Base-by-base conservation (phyloP, 179 eudicot genomes). In the Spergularia azorica region DNA sequence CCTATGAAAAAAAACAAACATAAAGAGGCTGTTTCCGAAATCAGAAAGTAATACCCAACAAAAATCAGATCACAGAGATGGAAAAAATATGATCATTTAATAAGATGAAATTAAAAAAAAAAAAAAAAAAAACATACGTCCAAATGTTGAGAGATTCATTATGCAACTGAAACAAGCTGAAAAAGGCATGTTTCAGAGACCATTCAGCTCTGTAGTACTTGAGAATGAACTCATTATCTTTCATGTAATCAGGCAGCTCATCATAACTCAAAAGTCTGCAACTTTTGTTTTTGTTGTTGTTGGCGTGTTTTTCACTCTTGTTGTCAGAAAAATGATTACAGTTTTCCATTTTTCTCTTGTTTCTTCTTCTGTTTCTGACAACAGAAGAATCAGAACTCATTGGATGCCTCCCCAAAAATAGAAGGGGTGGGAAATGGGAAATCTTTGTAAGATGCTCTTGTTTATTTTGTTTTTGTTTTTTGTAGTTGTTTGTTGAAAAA, bases 101-200 rank as follows among this genome's bases (percentile, higher is more conserved):
- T 65, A 9, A 39, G 18, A 57, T 63, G 67, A 4, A 64, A 13
- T 18, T 0, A 76, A 6, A 36, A 20, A 7, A 58, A 58, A 6
- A 6, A 57, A 41, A 76, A 56, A 9, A 7, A 2, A 15, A 69
- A n/a, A 83, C 98, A 75, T 86, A 95, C 98, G 98, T 91, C 98
- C 98, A 95, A 3, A 91, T 81, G 67, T 95, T 95, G 81, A 95
- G 90, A 12, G 98, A 93, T 81, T 95, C 98, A 67, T 93, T 95
- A 74, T 95, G 98, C 95, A 93, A 95, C 26, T 84, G 91, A 71
- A 95, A 93, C 57, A 95, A 65, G 86, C 97, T 95, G 71, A 90
- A 83, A 36, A 93, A 59, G 17, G 95, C 98, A 55, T 89, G 84
- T 62, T 84, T 92, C 5, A 89, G 75, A 71, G 98, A 82, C 98